A percentile compares a stretch with the other conserved stretches of the same genome.
Conservation (phyloP, 129 eudicot species). For the Helianthus annuus region DNA sequence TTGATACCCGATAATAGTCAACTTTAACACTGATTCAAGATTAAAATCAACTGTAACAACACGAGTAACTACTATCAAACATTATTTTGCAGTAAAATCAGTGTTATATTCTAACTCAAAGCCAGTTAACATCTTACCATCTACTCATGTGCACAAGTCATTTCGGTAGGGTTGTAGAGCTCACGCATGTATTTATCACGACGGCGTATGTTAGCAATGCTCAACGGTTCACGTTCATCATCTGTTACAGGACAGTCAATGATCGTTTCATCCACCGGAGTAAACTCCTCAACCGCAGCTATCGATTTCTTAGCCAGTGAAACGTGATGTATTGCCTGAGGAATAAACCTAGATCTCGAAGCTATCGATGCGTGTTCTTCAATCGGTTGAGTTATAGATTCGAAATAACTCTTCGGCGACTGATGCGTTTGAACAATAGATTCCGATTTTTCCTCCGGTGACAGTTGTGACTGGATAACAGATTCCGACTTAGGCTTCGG, state of each 20-base stretch:
- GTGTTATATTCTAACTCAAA: conserved; percentile 1
- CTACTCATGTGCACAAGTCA: conserved; percentile 30
- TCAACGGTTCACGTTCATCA: conserved; percentile 19
- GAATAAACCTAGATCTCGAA: conserved; percentile 7
- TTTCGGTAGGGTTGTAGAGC: conserved; percentile 19
- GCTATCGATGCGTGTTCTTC: conserved; percentile 25
- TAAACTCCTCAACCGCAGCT: conserved; percentile 9
- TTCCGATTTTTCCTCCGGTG: conserved; percentile 6
- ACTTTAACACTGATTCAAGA: not conserved
- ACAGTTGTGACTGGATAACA: not conserved
- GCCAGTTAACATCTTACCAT: conserved; percentile 9
- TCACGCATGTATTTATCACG: conserved; percentile 32
- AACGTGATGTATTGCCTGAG: conserved; percentile 7
- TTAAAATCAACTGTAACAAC: not conserved
- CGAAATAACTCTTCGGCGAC: not conserved
- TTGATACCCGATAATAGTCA: not conserved
- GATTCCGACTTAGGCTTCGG: not conserved
- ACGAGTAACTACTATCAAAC: not conserved
- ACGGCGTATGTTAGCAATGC: conserved; percentile 26
- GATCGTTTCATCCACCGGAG: conserved; percentile 27
- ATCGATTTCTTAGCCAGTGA: conserved; percentile 25
- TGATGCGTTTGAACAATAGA: conserved; percentile 4
- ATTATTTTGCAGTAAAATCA: conserved; percentile 15
- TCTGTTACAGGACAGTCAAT: conserved; percentile 28
- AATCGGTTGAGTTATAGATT: not conserved